Evolutionary conservation across 441 rosid species (phyloP), one percentile per base, ranked within the genome.

Genomic region (Melianthus villosus): DNA sequence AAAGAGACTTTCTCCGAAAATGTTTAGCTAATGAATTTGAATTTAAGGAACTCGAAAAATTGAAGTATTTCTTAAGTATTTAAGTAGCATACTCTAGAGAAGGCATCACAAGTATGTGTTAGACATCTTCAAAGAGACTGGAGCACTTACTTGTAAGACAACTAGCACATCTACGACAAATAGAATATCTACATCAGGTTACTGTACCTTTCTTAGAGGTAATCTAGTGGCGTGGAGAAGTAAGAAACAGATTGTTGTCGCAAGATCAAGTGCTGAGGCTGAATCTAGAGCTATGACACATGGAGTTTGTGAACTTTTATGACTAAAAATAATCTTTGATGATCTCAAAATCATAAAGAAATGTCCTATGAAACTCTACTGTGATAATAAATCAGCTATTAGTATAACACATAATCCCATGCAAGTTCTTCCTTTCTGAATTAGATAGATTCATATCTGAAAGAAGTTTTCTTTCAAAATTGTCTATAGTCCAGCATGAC

Each of bases 401-500:
- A 42, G 15, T n/a, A 42, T 42, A 16, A 8, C 34, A 3, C 25
- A 42, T 26, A 30, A 42, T 9, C 36, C 9, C n/a, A n/a, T n/a
- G n/a, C n/a, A n/a, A n/a, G n/a, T n/a, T n/a, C n/a, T n/a, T n/a
- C n/a, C n/a, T n/a, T n/a, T n/a, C n/a, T n/a, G n/a, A n/a, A n/a
- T n/a, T n/a, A n/a, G n/a, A n/a, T n/a, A n/a, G n/a, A n/a, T n/a
- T n/a, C n/a, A n/a, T n/a, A n/a, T n/a, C n/a, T n/a, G n/a, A n/a
- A n/a, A n/a, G n/a, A n/a, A n/a, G n/a, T n/a, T n/a, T n/a, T n/a
- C n/a, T n/a, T n/a, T n/a, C n/a, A n/a, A n/a, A n/a, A n/a, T n/a
- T n/a, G n/a, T n/a, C n/a, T n/a, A n/a, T n/a, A 0, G 17, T 42
- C 6, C 36, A 42, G 29, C 47, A 16, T 14, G 38, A 44, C 19